Evolutionary conservation across 257 asterid species (phyloP).

Genomic region (Cordia subcordata): DNA sequence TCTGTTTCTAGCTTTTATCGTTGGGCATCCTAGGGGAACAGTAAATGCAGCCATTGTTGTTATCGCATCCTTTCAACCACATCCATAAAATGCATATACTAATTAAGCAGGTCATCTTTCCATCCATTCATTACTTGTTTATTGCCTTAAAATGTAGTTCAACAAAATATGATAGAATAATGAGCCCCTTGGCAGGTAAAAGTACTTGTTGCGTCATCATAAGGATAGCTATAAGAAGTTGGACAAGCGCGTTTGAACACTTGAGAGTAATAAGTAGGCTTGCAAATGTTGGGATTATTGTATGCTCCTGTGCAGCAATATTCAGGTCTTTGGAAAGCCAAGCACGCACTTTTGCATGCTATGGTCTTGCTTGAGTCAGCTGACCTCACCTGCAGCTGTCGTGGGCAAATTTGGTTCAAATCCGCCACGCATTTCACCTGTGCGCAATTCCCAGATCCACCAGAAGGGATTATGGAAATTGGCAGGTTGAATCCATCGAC

Average conservation of each 20-base stretch:
- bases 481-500: constrained; percentile 56
- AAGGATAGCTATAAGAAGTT: constrained; percentile 55
- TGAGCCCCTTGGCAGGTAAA: constrained; percentile 54
- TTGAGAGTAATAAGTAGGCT: constrained; percentile 44
- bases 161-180: constrained; percentile 40
- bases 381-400: constrained; percentile 25
- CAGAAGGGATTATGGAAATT: constrained; percentile 37
- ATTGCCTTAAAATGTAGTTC: background rate
- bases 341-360: constrained; percentile 61
- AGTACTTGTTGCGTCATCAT: constrained; percentile 53
- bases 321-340: constrained; percentile 43
- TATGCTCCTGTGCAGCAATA: constrained; percentile 53
- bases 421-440: constrained; percentile 33
- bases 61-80: too few relatives aligned
- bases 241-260: constrained; percentile 58
- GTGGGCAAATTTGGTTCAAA: constrained; percentile 48
- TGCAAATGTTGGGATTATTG: constrained; percentile 45
- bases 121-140: too few relatives aligned
- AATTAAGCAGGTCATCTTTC: too few relatives aligned
- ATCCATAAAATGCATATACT: too few relatives aligned
- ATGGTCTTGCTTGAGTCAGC: constrained; percentile 6
- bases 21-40: too few relatives aligned
- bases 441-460: constrained; percentile 42
- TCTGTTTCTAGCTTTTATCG: too few relatives aligned
- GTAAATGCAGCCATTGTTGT: too few relatives aligned